phyloP scores from a whole-genome alignment of 2,329 filamentous ascomycete species.

The Trichoderma atrobrunneum region DNA sequence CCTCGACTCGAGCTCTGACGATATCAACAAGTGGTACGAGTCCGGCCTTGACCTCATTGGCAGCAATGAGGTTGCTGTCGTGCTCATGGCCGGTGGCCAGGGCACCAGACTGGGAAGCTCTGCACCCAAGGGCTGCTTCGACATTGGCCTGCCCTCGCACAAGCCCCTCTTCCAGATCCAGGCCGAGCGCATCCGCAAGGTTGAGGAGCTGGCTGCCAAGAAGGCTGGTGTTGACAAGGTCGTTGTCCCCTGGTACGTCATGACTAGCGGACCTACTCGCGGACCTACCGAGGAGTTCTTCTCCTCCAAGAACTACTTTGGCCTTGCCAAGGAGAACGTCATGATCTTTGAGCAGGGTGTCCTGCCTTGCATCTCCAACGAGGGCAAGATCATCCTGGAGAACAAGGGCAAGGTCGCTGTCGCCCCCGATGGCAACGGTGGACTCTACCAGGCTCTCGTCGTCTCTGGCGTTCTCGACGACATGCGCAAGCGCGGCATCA shows the following conservation, averaged over 20 bases:
- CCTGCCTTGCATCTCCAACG: constrained; percentile 92
- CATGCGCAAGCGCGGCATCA: constrained; percentile 82
- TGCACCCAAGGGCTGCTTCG: constrained; percentile 94
- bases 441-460: constrained; percentile 89
- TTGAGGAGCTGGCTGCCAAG: constrained; percentile 76
- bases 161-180: constrained; percentile 98
- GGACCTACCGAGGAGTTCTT: constrained; percentile 94
- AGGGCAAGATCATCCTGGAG: constrained; percentile 95
- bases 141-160: constrained; percentile 87
- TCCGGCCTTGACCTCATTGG: constrained; percentile 76
- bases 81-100: constrained; percentile 96
- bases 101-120: constrained; percentile 93
- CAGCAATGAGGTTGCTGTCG: constrained; percentile 75
- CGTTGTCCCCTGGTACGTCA: constrained; percentile 95
- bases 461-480: constrained; percentile 77
- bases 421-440: constrained; percentile 94
- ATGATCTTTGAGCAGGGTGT: constrained; percentile 96
- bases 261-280: constrained; percentile 95
- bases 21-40: constrained; percentile 82
- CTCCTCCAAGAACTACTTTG: constrained; percentile 85
- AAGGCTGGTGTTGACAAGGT: constrained; percentile 56
- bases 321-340: constrained; percentile 79
- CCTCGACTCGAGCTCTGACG: constrained; percentile 76
- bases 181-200: constrained; percentile 85
- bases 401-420: constrained; percentile 87